These are phyloP conservation scores for Phytophthora vignae DNA, from an alignment of 352 stramenopile species.

Conservation along the genomic window DNA sequence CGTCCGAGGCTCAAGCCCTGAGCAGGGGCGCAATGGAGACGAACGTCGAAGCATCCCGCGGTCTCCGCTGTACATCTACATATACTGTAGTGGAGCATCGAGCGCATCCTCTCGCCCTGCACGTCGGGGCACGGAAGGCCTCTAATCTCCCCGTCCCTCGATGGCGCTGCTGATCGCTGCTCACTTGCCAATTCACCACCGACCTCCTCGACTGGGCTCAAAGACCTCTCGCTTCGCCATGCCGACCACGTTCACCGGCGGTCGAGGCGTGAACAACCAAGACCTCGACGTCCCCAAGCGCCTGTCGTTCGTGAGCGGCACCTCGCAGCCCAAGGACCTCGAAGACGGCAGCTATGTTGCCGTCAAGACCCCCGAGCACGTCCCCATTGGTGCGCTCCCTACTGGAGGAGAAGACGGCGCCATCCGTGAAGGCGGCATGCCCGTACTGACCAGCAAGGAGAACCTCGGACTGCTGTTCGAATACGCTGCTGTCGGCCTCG, in stretches of 20 bases:
- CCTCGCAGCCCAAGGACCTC: conserved; percentile 3
- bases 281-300: not conserved
- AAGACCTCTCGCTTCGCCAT: conserved; percentile 23
- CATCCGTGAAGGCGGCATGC: conserved; percentile 42
- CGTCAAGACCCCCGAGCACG: conserved; percentile 35
- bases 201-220: not conserved
- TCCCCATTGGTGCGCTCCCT: conserved; percentile 1
- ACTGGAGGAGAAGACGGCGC: conserved; percentile 26
- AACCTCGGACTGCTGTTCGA: conserved; percentile 54
- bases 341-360: conserved; percentile 33
- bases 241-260: conserved; percentile 23
- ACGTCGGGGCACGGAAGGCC: too few relatives aligned
- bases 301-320: not conserved
- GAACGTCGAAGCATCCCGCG: too few relatives aligned
- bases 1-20: too few relatives aligned
- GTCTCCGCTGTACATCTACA: too few relatives aligned
- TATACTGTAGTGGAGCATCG: conserved; percentile 27
- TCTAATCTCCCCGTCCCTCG: too few relatives aligned
- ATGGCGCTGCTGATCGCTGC: not conserved
- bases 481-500: conserved; percentile 56
- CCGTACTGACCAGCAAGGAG: conserved; percentile 38
- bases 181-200: conserved; percentile 9
- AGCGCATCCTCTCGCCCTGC: conserved; percentile 2
- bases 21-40: too few relatives aligned
- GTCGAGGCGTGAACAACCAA: conserved; percentile 1